Percentiles rank a stretch among this genome's conserved stretches.
These are phyloP conservation scores for Heteromeles arbutifolia DNA, from an alignment of 306 rosid species.

Conservation along the genomic window DNA sequence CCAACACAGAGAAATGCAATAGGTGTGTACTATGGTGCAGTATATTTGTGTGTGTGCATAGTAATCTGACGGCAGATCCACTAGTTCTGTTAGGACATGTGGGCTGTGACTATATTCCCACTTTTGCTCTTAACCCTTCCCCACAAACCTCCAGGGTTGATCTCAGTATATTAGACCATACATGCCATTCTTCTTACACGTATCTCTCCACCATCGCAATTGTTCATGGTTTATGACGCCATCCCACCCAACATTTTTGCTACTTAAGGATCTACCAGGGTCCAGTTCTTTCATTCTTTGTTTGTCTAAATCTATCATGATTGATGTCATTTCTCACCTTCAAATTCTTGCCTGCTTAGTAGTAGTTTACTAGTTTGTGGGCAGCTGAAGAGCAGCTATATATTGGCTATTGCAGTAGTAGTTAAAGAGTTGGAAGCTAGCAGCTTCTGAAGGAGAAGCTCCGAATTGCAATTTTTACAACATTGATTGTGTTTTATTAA, in stretches of 20 bases:
- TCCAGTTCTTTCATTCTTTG: not conserved
- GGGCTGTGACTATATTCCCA: not conserved
- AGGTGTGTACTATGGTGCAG: not conserved
- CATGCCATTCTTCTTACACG: not conserved
- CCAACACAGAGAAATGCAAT: not conserved
- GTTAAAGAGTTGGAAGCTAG: not conserved
- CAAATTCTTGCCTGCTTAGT: not conserved
- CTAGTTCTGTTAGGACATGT: not conserved
- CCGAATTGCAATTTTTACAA: not conserved
- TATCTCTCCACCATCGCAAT: slow-evolving; percentile 1
- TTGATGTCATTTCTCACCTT: not conserved
- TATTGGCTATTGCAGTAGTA: not conserved
- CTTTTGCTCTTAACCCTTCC: not conserved
- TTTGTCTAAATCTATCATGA: not conserved
- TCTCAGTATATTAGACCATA: not conserved
- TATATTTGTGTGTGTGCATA: not conserved
- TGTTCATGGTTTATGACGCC: slow-evolving; percentile 50
- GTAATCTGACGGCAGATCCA: not conserved
- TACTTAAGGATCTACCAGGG: not conserved
- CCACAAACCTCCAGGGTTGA: not conserved
- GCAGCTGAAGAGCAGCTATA: not conserved
- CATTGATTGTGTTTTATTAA: not conserved
- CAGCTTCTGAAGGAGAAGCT: not conserved
- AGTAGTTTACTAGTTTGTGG: not conserved
- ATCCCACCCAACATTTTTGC: slow-evolving; percentile 38